Percentiles rank a stretch among this genome's conserved stretches.
phyloP scores from a whole-genome alignment of 169 alveolate genomes.

The Plasmodium gallinaceum region DNA sequence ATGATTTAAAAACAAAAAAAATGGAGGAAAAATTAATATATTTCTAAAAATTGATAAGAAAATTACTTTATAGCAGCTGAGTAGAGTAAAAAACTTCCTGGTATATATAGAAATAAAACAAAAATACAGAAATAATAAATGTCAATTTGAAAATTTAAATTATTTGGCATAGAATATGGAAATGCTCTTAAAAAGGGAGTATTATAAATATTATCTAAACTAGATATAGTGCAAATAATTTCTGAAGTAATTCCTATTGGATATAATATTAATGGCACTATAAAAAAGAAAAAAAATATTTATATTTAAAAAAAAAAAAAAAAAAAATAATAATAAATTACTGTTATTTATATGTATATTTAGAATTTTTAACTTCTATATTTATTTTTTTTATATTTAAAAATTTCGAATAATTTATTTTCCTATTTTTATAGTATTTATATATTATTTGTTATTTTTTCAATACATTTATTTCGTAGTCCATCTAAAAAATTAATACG shows the following conservation, averaged over 20 bases:
- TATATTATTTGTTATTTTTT: neutral
- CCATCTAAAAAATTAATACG: slow-evolving; percentile 18
- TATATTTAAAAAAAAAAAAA: too few species aligned
- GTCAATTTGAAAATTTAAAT: slow-evolving; percentile 74
- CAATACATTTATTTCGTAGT: slow-evolving; percentile 58
- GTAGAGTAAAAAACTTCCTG: slow-evolving; percentile 61
- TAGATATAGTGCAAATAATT: slow-evolving; percentile 57
- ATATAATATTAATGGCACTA: slow-evolving; percentile 67
- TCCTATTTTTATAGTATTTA: neutral
- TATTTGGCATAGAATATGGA: slow-evolving; percentile 76
- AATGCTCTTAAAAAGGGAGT: slow-evolving; percentile 64
- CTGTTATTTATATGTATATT: neutral
- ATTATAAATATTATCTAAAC: slow-evolving; percentile 40
- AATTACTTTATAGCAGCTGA: slow-evolving; percentile 55
- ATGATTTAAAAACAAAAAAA: neutral
- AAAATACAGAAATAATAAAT: slow-evolving; percentile 68
- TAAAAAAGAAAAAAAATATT: neutral
- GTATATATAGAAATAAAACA: slow-evolving; percentile 56
- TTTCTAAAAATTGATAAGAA: too few species aligned
- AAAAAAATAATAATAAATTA: slow-evolving; percentile 6
- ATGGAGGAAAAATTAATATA: too few species aligned
- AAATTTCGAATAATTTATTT: neutral
- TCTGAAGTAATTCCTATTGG: slow-evolving; percentile 75
- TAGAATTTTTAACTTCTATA: neutral
- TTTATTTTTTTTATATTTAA: neutral